Conservation (phyloP, 2,329 filamentous ascomycete genomes). For the Colletotrichum endophyticum region DNA sequence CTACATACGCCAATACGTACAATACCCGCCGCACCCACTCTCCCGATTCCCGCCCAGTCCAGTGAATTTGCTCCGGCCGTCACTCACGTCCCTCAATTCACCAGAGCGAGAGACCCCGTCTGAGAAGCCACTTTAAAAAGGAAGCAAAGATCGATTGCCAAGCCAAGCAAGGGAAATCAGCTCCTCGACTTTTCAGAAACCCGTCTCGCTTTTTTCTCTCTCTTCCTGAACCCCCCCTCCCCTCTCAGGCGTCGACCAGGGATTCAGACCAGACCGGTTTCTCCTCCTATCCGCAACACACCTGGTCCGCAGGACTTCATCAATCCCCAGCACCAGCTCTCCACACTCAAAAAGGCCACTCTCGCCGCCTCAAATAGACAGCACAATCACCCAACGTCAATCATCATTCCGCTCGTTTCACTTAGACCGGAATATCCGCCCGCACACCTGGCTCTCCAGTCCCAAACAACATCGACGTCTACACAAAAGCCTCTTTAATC, state of each 20-base stretch:
- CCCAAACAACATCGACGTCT: background rate
- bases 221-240: background rate
- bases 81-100: background rate
- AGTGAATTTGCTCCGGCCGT: background rate
- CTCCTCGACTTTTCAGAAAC: constrained; percentile 6
- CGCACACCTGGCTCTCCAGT: background rate
- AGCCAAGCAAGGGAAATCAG: constrained; percentile 20
- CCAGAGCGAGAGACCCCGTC: background rate
- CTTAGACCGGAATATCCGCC: background rate
- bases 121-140: background rate
- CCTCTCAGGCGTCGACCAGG: background rate
- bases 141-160: constrained; percentile 7
- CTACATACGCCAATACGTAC: background rate
- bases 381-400: background rate
- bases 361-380: background rate
- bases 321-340: background rate
- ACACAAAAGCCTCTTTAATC: background rate
- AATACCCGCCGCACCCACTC: background rate
- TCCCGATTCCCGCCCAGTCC: background rate
- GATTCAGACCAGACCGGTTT: background rate
- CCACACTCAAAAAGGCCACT: constrained; percentile 4
- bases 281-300: background rate
- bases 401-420: constrained; percentile 8
- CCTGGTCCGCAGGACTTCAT: background rate
- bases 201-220: background rate